Evolutionary conservation across 352 stramenopile genomes (phyloP).

Genomic region (Phytophthora cryptogea): DNA sequence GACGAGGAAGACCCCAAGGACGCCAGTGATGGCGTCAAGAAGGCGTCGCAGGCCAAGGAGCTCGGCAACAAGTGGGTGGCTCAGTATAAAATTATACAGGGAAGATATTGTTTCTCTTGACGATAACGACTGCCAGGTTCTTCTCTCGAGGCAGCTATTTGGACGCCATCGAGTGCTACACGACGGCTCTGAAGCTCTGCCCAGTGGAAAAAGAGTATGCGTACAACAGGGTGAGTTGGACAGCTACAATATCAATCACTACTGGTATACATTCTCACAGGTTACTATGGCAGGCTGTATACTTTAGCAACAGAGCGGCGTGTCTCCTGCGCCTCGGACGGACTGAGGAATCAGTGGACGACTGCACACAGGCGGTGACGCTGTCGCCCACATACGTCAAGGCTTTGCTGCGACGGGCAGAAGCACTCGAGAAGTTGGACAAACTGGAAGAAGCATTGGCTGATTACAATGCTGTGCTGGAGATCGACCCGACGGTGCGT

Average conservation of each 20-base stretch:
- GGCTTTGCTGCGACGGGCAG: slow-evolving; percentile 90
- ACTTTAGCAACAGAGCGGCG: slow-evolving; percentile 85
- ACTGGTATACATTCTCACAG: not conserved
- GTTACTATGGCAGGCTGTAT: slow-evolving; percentile 61
- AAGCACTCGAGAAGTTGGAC: slow-evolving; percentile 93
- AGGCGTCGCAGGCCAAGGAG: slow-evolving; percentile 76
- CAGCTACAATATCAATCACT: not conserved
- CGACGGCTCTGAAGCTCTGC: slow-evolving; percentile 78
- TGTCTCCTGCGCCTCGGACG: slow-evolving; percentile 73
- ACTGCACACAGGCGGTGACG: slow-evolving; percentile 94
- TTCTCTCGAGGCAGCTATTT: slow-evolving; percentile 72
- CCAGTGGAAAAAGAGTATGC: slow-evolving; percentile 75
- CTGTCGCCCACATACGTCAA: slow-evolving; percentile 97
- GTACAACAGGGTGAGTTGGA: slow-evolving; percentile 64
- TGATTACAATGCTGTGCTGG: slow-evolving; percentile 90
- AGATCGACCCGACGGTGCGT: slow-evolving; percentile 90
- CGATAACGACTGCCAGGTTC: slow-evolving; percentile 41
- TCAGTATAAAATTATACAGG: not conserved
- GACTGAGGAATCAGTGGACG: slow-evolving; percentile 91
- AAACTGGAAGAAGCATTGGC: slow-evolving; percentile 93
- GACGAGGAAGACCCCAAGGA: slow-evolving; percentile 19
- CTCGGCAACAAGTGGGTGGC: slow-evolving; percentile 78
- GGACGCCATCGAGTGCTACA: slow-evolving; percentile 88
- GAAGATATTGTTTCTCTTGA: slow-evolving; percentile 2
- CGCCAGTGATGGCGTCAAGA: slow-evolving; percentile 53